phyloP scores from a whole-genome alignment of 225 moss, liverwort and hornwort genomes.

The Thuidium tamariscinum region DNA sequence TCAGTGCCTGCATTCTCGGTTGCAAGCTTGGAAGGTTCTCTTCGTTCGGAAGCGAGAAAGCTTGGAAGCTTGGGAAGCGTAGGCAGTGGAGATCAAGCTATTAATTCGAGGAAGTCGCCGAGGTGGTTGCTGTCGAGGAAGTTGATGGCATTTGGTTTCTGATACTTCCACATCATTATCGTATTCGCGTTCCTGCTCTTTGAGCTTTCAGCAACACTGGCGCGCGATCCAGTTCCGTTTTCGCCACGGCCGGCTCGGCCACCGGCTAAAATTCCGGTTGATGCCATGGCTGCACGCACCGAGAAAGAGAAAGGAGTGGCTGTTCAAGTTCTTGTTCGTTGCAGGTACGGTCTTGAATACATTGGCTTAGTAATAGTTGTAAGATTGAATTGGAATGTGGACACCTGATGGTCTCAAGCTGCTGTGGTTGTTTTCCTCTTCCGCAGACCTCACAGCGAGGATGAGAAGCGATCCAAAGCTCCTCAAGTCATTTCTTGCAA shows the following conservation, averaged over 20 bases:
- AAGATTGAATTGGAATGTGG: background rate
- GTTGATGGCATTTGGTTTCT: background rate
- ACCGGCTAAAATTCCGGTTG: background rate
- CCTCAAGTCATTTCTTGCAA: conserved; percentile 86
- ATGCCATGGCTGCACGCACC: conserved; percentile 33
- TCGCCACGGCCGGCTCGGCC: background rate
- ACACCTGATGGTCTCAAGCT: background rate
- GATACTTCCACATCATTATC: background rate
- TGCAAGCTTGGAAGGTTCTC: background rate
- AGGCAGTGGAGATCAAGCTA: background rate
- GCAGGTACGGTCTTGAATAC: conserved; percentile 6
- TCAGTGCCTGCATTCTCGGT: background rate
- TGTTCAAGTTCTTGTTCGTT: conserved; percentile 43
- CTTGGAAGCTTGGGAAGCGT: background rate
- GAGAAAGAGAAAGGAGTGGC: conserved; percentile 96
- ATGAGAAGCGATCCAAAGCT: conserved; percentile 66
- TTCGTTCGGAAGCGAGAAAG: background rate
- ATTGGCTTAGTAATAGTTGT: background rate
- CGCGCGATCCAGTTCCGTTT: conserved; percentile 17
- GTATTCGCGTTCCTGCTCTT: background rate
- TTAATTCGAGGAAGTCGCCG: background rate
- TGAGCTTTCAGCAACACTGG: background rate
- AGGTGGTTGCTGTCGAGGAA: too few relatives aligned
- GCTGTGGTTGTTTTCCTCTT: background rate
- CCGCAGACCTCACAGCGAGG: conserved; percentile 74